Conservation (phyloP, 1,284 basidiomycete species). For the Leccinum pallidistipes region DNA sequence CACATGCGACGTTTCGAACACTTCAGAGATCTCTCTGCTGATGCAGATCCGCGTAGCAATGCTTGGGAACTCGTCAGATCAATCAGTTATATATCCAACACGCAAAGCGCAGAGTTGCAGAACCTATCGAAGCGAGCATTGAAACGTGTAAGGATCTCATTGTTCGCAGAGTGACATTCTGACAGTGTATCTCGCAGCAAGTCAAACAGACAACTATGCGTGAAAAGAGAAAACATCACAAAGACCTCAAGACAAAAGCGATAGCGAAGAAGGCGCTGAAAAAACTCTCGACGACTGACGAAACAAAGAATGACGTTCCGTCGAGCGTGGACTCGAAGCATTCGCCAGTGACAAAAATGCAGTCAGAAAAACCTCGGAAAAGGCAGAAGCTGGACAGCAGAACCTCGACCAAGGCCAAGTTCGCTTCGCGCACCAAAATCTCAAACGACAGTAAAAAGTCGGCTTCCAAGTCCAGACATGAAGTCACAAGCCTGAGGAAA, state of each 20-base stretch:
- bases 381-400: constrained; percentile 15
- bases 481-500: not conserved
- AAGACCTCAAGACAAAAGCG: constrained; percentile 35
- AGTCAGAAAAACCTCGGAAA: constrained; percentile 12
- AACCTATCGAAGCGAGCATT: constrained; percentile 52
- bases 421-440: constrained; percentile 1
- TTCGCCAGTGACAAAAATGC: constrained; percentile 3
- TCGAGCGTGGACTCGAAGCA: not conserved
- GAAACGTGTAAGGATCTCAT: constrained; percentile 47
- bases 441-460: constrained; percentile 6
- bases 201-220: constrained; percentile 39
- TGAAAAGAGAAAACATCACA: constrained; percentile 41
- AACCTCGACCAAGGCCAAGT: not conserved
- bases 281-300: not conserved
- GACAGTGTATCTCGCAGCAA: constrained; percentile 38
- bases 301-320: not conserved
- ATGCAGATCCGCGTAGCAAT: constrained; percentile 42
- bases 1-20: constrained; percentile 59
- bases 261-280: constrained; percentile 24
- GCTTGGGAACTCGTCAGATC: constrained; percentile 48
- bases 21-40: constrained; percentile 43
- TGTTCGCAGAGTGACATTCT: not conserved
- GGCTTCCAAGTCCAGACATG: constrained; percentile 1
- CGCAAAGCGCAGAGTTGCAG: constrained; percentile 8
- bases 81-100: constrained; percentile 21